Percentiles rank a stretch among this genome's conserved stretches.
These are phyloP conservation scores for Magnaporthiopsis incrustans DNA, from an alignment of 2,329 filamentous ascomycete species.

Conservation along the genomic window DNA sequence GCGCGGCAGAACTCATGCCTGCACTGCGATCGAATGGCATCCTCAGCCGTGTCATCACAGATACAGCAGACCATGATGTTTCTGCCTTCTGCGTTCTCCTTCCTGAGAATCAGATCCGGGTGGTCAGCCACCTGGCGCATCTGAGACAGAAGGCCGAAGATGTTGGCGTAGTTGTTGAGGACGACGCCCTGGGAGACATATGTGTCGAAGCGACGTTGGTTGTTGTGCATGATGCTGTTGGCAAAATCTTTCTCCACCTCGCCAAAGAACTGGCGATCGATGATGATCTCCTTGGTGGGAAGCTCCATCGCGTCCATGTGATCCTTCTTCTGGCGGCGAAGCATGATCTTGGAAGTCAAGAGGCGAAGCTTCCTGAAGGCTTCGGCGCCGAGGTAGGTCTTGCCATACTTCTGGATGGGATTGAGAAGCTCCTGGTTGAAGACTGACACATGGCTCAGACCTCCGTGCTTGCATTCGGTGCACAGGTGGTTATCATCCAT, in stretches of 20 bases:
- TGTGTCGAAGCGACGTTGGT: constrained; percentile 83
- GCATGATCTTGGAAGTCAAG: constrained; percentile 89
- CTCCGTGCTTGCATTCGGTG: constrained; percentile 51
- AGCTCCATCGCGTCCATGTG: constrained; percentile 93
- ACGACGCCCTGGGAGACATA: constrained; percentile 92
- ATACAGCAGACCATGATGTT: constrained; percentile 90
- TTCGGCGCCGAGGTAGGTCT: constrained; percentile 50
- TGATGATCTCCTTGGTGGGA: constrained; percentile 84
- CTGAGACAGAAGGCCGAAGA: constrained; percentile 97
- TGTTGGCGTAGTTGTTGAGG: constrained; percentile 97
- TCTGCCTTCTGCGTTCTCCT: constrained; percentile 75
- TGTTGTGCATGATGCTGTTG: constrained; percentile 88
- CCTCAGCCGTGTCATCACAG: constrained; percentile 92
- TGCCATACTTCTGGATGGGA: constrained; percentile 61
- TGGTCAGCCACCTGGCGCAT: constrained; percentile 98
- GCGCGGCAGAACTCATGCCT: constrained; percentile 86
- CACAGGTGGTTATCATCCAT: constrained; percentile 62
- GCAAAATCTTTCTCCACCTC: constrained; percentile 96
- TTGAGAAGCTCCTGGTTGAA: constrained; percentile 77
- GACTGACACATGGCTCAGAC: constrained; percentile 52
- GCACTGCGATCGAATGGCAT: constrained; percentile 85
- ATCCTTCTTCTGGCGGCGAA: constrained; percentile 88
- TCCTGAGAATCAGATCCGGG: constrained; percentile 87
- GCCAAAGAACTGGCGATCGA: constrained; percentile 93
- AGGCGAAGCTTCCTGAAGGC: constrained; percentile 78